A percentile compares a stretch with the other conserved stretches of the same genome.
phyloP scores from a whole-genome alignment of 2,329 filamentous ascomycete genomes.

The Scedosporium apiospermum region DNA sequence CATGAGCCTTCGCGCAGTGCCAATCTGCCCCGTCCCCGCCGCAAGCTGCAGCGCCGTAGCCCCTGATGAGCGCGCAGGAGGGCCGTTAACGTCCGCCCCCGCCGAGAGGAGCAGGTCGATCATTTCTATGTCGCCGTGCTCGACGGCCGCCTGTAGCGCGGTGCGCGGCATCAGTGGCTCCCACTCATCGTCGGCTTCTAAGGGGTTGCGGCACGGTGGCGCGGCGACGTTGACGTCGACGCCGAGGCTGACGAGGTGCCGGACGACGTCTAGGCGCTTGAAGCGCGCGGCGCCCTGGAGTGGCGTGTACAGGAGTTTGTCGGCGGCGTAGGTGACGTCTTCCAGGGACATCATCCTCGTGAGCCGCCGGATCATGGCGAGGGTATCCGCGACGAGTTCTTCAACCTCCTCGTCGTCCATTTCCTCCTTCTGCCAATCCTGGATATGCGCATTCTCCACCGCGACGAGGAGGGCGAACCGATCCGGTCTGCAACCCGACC shows the following conservation, averaged over 20 bases:
- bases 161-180: constrained; percentile 16
- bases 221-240: not conserved
- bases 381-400: not conserved
- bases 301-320: not conserved
- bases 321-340: not conserved
- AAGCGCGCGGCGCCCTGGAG: not conserved
- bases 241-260: not conserved
- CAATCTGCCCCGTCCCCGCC: constrained; percentile 19
- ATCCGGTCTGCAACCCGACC: too few species aligned
- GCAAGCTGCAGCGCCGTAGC: constrained; percentile 29
- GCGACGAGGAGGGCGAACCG: too few species aligned
- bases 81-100: constrained; percentile 25
- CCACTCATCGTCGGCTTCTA: constrained; percentile 16
- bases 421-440: not conserved
- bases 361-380: not conserved
- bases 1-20: constrained; percentile 1
- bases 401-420: not conserved
- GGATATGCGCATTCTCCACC: too few species aligned
- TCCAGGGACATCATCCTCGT: not conserved
- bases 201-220: not conserved
- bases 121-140: constrained; percentile 23
- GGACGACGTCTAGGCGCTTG: not conserved
- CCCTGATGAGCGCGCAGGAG: constrained; percentile 19
- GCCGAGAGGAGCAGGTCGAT: constrained; percentile 25
- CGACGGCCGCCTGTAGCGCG: constrained; percentile 29